phyloP scores from a whole-genome alignment of 139 green algal species.

The Chlorella sp. region DNA sequence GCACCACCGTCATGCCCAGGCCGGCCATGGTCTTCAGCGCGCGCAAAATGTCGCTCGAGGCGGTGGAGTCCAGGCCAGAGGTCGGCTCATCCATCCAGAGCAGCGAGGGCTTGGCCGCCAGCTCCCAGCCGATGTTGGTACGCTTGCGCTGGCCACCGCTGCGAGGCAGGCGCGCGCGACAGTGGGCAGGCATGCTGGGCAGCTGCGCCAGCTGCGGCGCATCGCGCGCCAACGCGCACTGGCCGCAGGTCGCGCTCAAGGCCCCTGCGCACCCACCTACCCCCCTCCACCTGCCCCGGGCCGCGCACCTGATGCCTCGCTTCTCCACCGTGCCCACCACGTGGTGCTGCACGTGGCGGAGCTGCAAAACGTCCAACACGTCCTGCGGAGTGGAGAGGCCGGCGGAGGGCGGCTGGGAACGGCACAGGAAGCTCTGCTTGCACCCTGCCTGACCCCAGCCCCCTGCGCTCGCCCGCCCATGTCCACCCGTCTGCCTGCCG shows the following conservation, averaged over 20 bases:
- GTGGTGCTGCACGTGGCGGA: conserved; percentile 54
- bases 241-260: too few species aligned
- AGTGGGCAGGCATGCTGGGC: not conserved
- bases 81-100: conserved; percentile 75
- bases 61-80: conserved; percentile 65
- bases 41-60: conserved; percentile 69
- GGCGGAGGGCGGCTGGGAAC: too few species aligned
- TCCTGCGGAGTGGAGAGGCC: too few species aligned
- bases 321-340: conserved; percentile 56
- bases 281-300: not conserved
- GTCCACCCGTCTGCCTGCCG: too few species aligned
- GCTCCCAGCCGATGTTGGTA: conserved; percentile 79
- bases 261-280: too few species aligned
- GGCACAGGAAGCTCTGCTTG: too few species aligned
- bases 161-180: not conserved
- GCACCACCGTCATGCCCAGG: conserved; percentile 75
- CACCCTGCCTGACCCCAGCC: too few species aligned
- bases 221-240: too few species aligned
- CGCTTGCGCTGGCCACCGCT: conserved; percentile 84
- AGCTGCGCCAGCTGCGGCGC: too few species aligned
- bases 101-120: conserved; percentile 67
- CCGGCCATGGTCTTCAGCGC: conserved; percentile 51
- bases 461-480: too few species aligned
- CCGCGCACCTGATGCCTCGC: conserved; percentile 48
- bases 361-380: conserved; percentile 35